These are phyloP conservation scores for Triticum monococcum DNA, from an alignment of 176 grass and related monocot species.

Conservation along the genomic window DNA sequence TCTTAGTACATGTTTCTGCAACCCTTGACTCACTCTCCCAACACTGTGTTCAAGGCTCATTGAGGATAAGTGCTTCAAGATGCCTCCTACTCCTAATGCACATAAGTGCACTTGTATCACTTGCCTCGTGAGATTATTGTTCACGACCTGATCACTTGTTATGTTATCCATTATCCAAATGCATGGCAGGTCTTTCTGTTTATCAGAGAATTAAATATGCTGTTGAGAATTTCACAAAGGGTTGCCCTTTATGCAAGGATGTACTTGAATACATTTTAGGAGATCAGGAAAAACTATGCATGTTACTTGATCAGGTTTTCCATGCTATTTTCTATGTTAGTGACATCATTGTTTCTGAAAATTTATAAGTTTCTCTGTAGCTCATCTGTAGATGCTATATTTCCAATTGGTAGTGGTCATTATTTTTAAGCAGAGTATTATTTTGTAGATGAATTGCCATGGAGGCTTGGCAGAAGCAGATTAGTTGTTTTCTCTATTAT, in stretches of 20 bases:
- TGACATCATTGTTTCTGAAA: too few species aligned
- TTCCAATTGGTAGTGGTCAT: too few species aligned
- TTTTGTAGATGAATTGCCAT: too few species aligned
- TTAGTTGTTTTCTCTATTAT: not conserved
- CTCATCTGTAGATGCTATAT: too few species aligned
- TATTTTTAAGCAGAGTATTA: too few species aligned
- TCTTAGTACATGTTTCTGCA: too few species aligned
- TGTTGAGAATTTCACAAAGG: conserved; percentile 58
- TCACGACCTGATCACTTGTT: not conserved
- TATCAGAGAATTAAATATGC: conserved; percentile 75
- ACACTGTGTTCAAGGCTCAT: not conserved
- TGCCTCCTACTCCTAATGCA: not conserved
- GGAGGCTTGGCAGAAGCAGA: too few species aligned
- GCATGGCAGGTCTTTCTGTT: conserved; percentile 77
- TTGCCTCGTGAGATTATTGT: not conserved
- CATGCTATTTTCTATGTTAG: too few species aligned
- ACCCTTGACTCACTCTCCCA: too few species aligned
- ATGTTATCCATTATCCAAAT: conserved; percentile 18
- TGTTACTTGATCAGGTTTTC: not conserved
- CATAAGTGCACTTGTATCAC: not conserved
- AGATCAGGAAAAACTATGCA: conserved; percentile 73
- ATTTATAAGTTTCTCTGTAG: too few species aligned
- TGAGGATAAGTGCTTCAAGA: not conserved
- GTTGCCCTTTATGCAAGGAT: conserved; percentile 79
- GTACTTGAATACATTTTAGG: conserved; percentile 74